Base-by-base conservation (phyloP, 2,329 filamentous ascomycete species). In the Verticillium nubilum region DNA sequence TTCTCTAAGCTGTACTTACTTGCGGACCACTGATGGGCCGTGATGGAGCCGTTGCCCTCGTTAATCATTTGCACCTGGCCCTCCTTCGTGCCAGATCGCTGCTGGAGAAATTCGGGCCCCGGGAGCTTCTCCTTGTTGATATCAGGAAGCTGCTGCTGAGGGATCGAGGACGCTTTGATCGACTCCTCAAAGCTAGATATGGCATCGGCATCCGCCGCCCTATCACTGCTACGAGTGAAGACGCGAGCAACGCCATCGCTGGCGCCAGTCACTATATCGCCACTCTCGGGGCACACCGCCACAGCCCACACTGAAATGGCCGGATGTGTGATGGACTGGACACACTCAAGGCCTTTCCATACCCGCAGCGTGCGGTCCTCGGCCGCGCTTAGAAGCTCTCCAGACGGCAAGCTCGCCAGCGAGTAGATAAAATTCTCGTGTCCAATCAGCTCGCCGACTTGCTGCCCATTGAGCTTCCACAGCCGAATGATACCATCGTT, bases 351-450 rank as follows among this genome's bases (percentile, higher is more conserved):
- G 52, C 89, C 90, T 66, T 84, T 88, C 95, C 96, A 99, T 70
- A 99, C 80, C 57, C 92, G 85, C 33, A 96, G 86, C 0, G 95
- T 97, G n/a, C 95, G 86, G 74, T 99, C 95, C 74, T 99, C 95
- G 19, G 92, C 92, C 2, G 92, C 87, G 72, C 94, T 98, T 55
- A 96, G 89, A 29, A 99, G 80, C 70, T 97, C 92, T 5, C 94
- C 94, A 0, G 89, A 87, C 0, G 94, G 90, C 10, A 96, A 77
- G 25, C 84, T 82, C 1, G 89, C 82, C 15, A 99, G 77, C 6
- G 90, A 89, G 74, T 99, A 99, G 60, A 99, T 95, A 71, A 97
- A 99, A 70, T 89, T 96, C 60, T 96, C 92, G 68, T 99, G 96
- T 0, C 94, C 95, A 61, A 88, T 84, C 3, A 99, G 80, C 72